Base-by-base conservation (phyloP, 1,284 basidiomycete species). In the Boletellus dicymbophilus region DNA sequence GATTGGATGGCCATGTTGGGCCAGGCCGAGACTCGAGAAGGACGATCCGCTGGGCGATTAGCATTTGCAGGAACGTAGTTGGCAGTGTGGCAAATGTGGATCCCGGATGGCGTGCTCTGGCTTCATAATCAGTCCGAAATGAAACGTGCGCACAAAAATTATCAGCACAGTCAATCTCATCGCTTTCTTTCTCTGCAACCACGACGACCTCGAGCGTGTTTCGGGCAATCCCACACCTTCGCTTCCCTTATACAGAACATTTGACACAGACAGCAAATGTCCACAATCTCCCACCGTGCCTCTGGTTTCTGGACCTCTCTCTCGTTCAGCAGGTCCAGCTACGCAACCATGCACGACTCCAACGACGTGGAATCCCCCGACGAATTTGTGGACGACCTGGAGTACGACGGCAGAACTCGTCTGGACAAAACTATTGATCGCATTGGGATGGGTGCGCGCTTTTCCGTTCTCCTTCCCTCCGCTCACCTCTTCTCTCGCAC, bases 341-440 rank as follows among this genome's bases (percentile, higher is more conserved):
- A 73, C 56, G 69, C 65, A 46, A 67, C 58, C 23, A 66, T 56
- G 50, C 57, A 49, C 21, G 60, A 55, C n/a, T 52, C 53, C 3
- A 66, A 71, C 34, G 72, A 72, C 9, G 68, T 70, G 43, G 70
- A 66, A 25, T 73, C 74, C 48, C 60, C 72, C 36, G 74, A 60
- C 45, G 65, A 51, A 48, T 70, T 50, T 16, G 69, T 67, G 11
- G 67, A 63, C n/a, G 63, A 65, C 28, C 40, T 50, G 20, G 61
- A 66, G 12, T 60, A 70, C 44, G 85, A 88, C 62, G 72, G 70
- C 23, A 75, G 86, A 51, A 88, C 88, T 11, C 85, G 86, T 56
- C 74, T 94, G 33, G 91, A 93, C 71, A 86, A 81, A 64, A 95
- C 91, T 1, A 89, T 95, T 70, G 91, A 95, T 65, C 80, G 82